Base-by-base conservation (phyloP, 257 asterid species). In the Solanum piurae region DNA sequence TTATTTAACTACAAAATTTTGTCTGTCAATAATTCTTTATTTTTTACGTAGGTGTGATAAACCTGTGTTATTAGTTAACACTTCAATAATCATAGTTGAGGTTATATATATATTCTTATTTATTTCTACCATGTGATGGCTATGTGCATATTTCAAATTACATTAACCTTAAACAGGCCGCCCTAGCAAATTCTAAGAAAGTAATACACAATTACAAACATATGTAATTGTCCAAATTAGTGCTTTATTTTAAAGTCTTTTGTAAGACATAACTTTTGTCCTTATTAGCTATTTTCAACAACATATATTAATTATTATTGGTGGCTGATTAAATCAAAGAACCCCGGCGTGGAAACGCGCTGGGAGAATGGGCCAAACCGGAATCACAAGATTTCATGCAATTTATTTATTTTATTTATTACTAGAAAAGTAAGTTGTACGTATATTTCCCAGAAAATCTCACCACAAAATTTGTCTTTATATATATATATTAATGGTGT, bases 341-440 rank as follows among this genome's bases (percentile, higher is more conserved):
- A 86, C 85, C 92, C 92, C 92, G 90, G 90, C 86, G 13, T 31
- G 34, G 58, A 62, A 75, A 89, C 90, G 88, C 88, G 90, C 23
- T 64, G 40, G 40, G 60, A 83, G 83, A 89, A 89, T 80, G 49
- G 87, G 87, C 90, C 84, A 2, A 85, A 71, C 20, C 64, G 72
- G 42, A 80, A 5, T 49, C 44, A 29, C 68, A 9, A 79, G 40
- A 79, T 44, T 79, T 79, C 18, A 38, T 40, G 31, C 37, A 79
- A 44, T 14, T 79, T 79, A 10, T 44, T 79, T 18, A 55, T 55
- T 55, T 18, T 49, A 49, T 46, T 5, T 73, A 79, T 44, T 79
- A 27, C 38, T 79, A 14, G 31, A 44, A 79, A 44, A 42, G 64
- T 55, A 6, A 55, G n/a, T 55, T 44, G 25, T 68, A 77, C n/a